Evolutionary conservation across 2,329 filamentous ascomycete species (phyloP).

Genomic region (Neobulgaria alba): DNA sequence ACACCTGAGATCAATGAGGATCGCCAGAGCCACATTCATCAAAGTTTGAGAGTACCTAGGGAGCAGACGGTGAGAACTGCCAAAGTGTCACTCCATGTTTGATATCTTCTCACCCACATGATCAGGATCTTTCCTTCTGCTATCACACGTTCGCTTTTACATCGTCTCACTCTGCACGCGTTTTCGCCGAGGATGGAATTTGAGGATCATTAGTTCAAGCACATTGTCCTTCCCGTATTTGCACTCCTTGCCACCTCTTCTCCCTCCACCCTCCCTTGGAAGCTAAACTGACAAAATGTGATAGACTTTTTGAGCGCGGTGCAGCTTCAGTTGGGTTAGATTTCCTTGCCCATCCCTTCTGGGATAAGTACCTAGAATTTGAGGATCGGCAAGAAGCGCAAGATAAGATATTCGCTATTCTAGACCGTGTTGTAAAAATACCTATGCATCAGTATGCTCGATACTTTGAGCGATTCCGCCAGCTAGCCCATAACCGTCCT

Average conservation of each 20-base stretch:
- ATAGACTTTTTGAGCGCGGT: constrained; percentile 86
- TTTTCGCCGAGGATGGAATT: constrained; percentile 35
- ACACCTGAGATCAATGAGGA: constrained; percentile 27
- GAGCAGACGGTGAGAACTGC: constrained; percentile 63
- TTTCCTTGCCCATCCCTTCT: constrained; percentile 91
- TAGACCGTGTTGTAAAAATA: constrained; percentile 75
- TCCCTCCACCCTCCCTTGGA: constrained; percentile 16
- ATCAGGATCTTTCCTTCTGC: constrained; percentile 50
- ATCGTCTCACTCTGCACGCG: constrained; percentile 29
- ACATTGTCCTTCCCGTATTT: constrained; percentile 54
- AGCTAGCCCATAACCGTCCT: constrained; percentile 64
- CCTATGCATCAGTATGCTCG: constrained; percentile 93
- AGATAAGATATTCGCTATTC: constrained; percentile 77
- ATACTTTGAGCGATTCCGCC: constrained; percentile 87
- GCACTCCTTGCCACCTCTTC: constrained; percentile 38
- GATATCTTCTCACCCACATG: constrained; percentile 57
- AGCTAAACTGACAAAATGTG: constrained; percentile 16
- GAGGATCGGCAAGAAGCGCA: constrained; percentile 82
- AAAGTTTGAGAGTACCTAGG: constrained; percentile 34
- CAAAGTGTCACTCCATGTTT: constrained; percentile 48
- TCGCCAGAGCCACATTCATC: constrained; percentile 12
- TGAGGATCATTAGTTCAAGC: constrained; percentile 41
- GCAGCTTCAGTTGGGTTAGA: constrained; percentile 80
- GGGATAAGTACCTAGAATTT: constrained; percentile 98
- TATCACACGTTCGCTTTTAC: constrained; percentile 37